Base-by-base conservation (phyloP, 2,329 filamentous ascomycete species). In the Trichoderma cornu-damae region DNA sequence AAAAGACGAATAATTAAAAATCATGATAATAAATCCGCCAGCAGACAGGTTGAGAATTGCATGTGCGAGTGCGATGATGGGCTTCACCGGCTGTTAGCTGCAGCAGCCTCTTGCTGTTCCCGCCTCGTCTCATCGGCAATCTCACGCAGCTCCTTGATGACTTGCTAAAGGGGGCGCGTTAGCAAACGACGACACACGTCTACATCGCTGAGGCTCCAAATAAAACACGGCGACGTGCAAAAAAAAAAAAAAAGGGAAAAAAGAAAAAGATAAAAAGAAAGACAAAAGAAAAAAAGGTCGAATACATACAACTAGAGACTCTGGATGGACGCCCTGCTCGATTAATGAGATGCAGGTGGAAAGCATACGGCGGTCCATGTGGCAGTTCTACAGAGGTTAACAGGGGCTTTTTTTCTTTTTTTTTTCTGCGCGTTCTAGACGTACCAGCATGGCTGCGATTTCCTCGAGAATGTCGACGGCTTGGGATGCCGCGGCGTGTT, bases 281-380 rank as follows among this genome's bases (percentile, higher is more conserved):
- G 6, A 53, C 34, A 35, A 5, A 16, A n/a, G 14, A 2, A 7
- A 24, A 16, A n/a, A 20, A 6, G 24, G 5, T 2, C 8, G 20
- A 6, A 8, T 51, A 63, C 90, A 68, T 80, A 97, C 94, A 22
- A 93, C 92, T 30, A 99, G 78, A 1, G 93, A 94, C 71, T 97
- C 93, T 0, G 94, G 94, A 69, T 96, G 96, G 28, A 97, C 90
- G 12, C 94, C 94, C 68, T 96, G 96, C 74, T 99, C 94, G 65
- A 99, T 95, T 72, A 99, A 82, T 54, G 91, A 96, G 60, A 97
- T 93, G 73, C 94, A 99, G 61, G 96, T 89, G 3, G 92, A 96
- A 16, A 99, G 79, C 18, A 92, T 91, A 54, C 91, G 87, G 30
- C 93, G 86, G 72, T 96, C 92, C 44, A 99, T 85, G 62, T 96